Conservation (phyloP, 768 basidiomycete species). For the Trametes villosa region DNA sequence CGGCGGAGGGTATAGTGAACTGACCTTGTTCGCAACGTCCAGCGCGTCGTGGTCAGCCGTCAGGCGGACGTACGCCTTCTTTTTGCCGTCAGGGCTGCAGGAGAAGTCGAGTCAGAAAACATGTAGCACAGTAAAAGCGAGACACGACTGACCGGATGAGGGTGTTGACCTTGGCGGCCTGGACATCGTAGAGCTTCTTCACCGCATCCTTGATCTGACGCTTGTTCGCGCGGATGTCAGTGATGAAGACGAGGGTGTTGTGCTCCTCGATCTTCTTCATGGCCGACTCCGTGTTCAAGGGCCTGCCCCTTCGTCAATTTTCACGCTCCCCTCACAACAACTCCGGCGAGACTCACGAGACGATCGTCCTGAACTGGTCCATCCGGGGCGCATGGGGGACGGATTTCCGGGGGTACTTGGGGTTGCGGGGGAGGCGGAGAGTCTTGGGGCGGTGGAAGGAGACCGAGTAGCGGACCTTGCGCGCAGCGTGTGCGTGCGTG, state of each 20-base stretch:
- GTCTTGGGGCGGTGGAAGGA: constrained; percentile 98
- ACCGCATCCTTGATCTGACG: constrained; percentile 99
- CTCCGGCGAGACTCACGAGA: constrained; percentile 61
- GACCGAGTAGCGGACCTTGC: constrained; percentile 84
- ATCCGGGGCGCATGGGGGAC: constrained; percentile 91
- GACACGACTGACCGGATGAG: constrained; percentile 78
- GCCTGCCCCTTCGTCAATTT: constrained; percentile 44
- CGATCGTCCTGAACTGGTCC: constrained; percentile 96
- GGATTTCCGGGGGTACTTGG: constrained; percentile 95
- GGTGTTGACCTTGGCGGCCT: constrained; percentile 96
- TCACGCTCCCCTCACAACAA: neutral
- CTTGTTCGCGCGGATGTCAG: constrained; percentile 95
- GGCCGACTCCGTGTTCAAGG: constrained; percentile 93
- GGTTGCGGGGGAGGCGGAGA: constrained; percentile 77
- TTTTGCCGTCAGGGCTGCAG: constrained; percentile 92
- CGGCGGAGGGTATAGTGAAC: constrained; percentile 14
- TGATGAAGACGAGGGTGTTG: constrained; percentile 98
- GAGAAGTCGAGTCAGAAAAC: neutral
- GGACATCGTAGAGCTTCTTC: constrained; percentile 98
- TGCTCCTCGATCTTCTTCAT: constrained; percentile 99
- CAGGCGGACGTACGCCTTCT: constrained; percentile 98
- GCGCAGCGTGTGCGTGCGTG: constrained; percentile 69
- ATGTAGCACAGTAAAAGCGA: neutral
- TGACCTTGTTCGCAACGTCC: constrained; percentile 96
- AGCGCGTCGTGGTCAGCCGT: constrained; percentile 95